Evolutionary conservation across 2,329 filamentous ascomycete genomes (phyloP), one percentile per base, ranked within the genome.

Genomic region (Lachnellula hyalina): DNA sequence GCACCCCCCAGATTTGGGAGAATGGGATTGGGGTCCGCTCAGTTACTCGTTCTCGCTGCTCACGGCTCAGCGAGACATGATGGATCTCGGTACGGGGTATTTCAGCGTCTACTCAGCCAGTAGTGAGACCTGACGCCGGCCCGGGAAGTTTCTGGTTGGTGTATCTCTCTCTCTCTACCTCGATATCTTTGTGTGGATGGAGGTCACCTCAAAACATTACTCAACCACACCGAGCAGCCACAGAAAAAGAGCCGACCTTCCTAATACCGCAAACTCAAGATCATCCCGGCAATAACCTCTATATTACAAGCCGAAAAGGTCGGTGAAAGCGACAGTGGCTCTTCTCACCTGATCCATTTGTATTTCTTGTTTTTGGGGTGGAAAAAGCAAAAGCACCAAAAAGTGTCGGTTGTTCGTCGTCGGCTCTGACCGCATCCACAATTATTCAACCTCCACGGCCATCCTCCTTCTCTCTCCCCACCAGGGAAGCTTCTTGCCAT

Each of bases 401-500:
- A 25, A 11, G 21, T 9, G 36, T 40, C 35, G 14, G 40, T 21
- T 14, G 35, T 14, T n/a, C 9, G 17, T 45, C 19, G 32, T 52
- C 47, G 51, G 55, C 53, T 45, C 23, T 36, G 54, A 49, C 53
- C 57, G 51, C 53, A 56, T 48, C 44, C 47, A 38, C 50, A 52
- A n/a, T 19, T 17, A 25, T 35, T 12, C 21, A 45, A 49, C 47
- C 40, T 41, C 54, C 47, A 45, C 51, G 44, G 49, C 36, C 51
- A 48, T 36, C 41, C 38, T 41, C 14, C 17, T 28, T 42, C 50
- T 44, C 47, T 35, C 44, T 25, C 47, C 21, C 42, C 19, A 51
- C 48, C 46, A 51, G 60, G 53, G 56, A 60, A 63, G 53, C 61
- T 64, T 50, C 53, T 44, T 61, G 65, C 63, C 63, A 70, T 70